Evolutionary conservation across 495 filamentous ascomycete genomes (phyloP).

Genomic region (Hypoxylon lienhwacheense): DNA sequence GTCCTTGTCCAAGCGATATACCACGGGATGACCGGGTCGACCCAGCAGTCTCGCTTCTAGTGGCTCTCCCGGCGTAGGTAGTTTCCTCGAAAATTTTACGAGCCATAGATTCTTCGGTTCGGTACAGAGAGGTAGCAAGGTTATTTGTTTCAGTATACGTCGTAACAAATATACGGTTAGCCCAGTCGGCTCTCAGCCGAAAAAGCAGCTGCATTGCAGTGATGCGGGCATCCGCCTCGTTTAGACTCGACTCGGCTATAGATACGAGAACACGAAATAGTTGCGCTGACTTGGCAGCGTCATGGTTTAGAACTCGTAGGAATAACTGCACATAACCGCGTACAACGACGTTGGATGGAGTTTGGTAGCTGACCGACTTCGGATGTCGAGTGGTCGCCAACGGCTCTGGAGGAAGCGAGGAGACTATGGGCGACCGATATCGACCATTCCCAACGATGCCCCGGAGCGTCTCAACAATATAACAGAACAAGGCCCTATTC

Average conservation of each 20-base stretch:
- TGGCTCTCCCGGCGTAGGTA: conserved; percentile 43
- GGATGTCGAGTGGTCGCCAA: conserved; percentile 23
- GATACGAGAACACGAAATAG: conserved; percentile 59
- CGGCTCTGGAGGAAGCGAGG: conserved; percentile 32
- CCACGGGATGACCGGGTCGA: conserved; percentile 48
- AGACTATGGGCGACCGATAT: conserved; percentile 39
- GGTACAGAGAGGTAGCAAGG: conserved; percentile 69
- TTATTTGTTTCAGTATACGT: conserved; percentile 66
- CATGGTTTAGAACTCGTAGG: conserved; percentile 58
- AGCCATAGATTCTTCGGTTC: conserved; percentile 59
- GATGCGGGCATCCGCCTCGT: conserved; percentile 69
- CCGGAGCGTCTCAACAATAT: conserved; percentile 53
- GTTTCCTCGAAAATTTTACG: conserved; percentile 56
- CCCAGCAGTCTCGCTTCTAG: conserved; percentile 41
- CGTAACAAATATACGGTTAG: conserved; percentile 69
- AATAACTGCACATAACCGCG: conserved; percentile 62
- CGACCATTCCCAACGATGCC: conserved; percentile 47
- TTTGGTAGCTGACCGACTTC: conserved; percentile 40
- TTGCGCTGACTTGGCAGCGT: conserved; percentile 53
- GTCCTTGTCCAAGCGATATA: conserved; percentile 51
- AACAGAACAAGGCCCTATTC: conserved; percentile 53
- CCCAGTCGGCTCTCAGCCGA: conserved; percentile 77
- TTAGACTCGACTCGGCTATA: conserved; percentile 57
- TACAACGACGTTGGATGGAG: conserved; percentile 57
- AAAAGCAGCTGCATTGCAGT: conserved; percentile 83